A percentile compares a stretch with the other conserved stretches of the same genome.
These are phyloP conservation scores for Trametes cinnabarina DNA, from an alignment of 768 basidiomycete genomes.

Conservation along the genomic window DNA sequence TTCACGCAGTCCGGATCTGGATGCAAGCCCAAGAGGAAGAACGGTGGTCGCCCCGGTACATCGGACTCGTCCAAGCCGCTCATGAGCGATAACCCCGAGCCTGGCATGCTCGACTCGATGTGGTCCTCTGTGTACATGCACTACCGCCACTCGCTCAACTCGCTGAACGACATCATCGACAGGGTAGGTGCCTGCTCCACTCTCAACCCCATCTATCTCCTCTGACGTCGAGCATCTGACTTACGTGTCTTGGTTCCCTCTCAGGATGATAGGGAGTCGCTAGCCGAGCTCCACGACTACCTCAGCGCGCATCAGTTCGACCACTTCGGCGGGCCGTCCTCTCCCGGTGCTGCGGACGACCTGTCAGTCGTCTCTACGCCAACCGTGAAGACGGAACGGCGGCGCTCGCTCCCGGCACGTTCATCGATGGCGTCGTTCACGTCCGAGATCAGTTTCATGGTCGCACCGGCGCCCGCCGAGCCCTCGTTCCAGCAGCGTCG, in stretches of 20 bases:
- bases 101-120: conserved; percentile 19
- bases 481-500: conserved; percentile 69
- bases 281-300: conserved; percentile 72
- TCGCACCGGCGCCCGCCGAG: conserved; percentile 34
- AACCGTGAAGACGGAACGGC: conserved; percentile 53
- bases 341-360: conserved; percentile 5
- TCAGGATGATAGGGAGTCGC: conserved; percentile 74
- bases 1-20: conserved; percentile 36
- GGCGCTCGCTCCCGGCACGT: conserved; percentile 65
- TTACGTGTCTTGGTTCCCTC: not conserved
- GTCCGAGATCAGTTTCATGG: conserved; percentile 45
- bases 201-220: conserved; percentile 2
- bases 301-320: conserved; percentile 39
- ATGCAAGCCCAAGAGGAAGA: conserved; percentile 39
- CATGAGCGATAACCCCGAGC: conserved; percentile 30
- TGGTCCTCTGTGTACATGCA: conserved; percentile 63
- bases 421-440: conserved; percentile 60
- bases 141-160: conserved; percentile 78
- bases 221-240: not conserved
- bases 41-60: conserved; percentile 50
- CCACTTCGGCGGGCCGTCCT: not conserved
- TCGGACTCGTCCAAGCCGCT: conserved; percentile 60
- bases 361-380: conserved; percentile 8
- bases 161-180: conserved; percentile 78
- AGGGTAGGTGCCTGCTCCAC: conserved; percentile 46